These are phyloP conservation scores for Hirsutella minnesotensis DNA, from an alignment of 2,329 filamentous ascomycete species.

Conservation along the genomic window DNA sequence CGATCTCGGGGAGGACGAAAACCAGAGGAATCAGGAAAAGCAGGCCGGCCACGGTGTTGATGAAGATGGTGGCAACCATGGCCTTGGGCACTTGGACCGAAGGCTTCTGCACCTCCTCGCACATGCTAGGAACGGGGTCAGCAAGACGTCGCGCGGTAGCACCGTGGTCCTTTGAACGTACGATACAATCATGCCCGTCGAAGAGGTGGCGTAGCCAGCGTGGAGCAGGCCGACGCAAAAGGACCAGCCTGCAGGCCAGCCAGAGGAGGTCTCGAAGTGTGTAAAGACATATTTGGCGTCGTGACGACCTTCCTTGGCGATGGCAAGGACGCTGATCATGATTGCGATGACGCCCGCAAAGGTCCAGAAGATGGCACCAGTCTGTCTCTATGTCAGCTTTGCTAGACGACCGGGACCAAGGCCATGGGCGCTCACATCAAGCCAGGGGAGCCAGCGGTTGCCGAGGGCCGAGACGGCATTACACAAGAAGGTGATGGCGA, in stretches of 20 bases:
- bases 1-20: constrained; percentile 61
- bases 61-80: constrained; percentile 54
- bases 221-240: constrained; percentile 63
- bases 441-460: constrained; percentile 52
- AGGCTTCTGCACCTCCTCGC: constrained; percentile 49
- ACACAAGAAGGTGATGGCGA: constrained; percentile 52
- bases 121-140: constrained; percentile 23
- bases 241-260: constrained; percentile 61
- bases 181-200: constrained; percentile 72
- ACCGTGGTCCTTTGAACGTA: constrained; percentile 26
- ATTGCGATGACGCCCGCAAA: constrained; percentile 59
- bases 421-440: constrained; percentile 48
- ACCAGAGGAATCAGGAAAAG: constrained; percentile 60
- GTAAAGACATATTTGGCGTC: constrained; percentile 52
- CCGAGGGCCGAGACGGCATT: constrained; percentile 55
- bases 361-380: constrained; percentile 63
- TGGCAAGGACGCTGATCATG: constrained; percentile 46
- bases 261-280: constrained; percentile 56
- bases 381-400: constrained; percentile 26
- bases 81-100: constrained; percentile 52
- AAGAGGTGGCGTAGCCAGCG: constrained; percentile 62
- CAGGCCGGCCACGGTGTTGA: constrained; percentile 51
- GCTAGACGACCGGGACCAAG: not conserved
- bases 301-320: constrained; percentile 58
- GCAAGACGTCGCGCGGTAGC: not conserved